phyloP scores from a whole-genome alignment of 208 protist genomes.

The Plasmodiophora brassicae region DNA sequence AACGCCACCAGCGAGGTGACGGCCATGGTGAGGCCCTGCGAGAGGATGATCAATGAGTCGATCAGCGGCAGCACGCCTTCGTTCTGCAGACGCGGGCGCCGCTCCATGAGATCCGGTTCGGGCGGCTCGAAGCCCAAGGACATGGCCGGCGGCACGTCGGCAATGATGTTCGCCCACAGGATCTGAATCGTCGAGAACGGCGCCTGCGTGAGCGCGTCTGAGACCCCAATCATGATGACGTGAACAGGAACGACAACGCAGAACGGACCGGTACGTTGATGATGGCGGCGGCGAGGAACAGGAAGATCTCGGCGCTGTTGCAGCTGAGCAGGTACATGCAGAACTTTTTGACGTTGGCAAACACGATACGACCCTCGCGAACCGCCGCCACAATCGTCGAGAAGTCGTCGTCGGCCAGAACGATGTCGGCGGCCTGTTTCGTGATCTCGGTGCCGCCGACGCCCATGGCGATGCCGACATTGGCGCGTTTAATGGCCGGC shows the following conservation, averaged over 20 bases:
- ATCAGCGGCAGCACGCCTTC: background rate
- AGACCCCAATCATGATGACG: background rate
- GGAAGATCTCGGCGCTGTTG: conserved; percentile 84
- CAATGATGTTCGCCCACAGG: conserved; percentile 98
- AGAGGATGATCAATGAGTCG: background rate
- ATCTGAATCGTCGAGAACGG: conserved; percentile 84
- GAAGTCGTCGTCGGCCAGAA: conserved; percentile 53
- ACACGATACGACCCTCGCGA: conserved; percentile 95
- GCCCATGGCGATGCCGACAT: conserved; percentile 63
- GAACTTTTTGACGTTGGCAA: conserved; percentile 94
- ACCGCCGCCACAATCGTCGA: conserved; percentile 59
- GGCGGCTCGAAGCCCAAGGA: background rate
- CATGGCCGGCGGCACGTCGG: conserved; percentile 71
- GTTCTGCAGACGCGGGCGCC: background rate
- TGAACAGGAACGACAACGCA: conserved; percentile 50
- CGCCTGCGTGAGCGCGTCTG: background rate
- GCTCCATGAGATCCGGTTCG: background rate
- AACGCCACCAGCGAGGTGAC: background rate
- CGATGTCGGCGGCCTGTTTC: conserved; percentile 50
- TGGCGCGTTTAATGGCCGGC: conserved; percentile 57
- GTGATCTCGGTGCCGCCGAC: conserved; percentile 61
- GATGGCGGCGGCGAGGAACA: conserved; percentile 52
- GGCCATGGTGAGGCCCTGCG: background rate
- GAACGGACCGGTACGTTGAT: conserved; percentile 75
- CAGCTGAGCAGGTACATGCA: conserved; percentile 96